Percentiles rank a stretch among this genome's conserved stretches.
phyloP scores from a whole-genome alignment of 169 alveolate species.

The Cryptosporidium sp. region DNA sequence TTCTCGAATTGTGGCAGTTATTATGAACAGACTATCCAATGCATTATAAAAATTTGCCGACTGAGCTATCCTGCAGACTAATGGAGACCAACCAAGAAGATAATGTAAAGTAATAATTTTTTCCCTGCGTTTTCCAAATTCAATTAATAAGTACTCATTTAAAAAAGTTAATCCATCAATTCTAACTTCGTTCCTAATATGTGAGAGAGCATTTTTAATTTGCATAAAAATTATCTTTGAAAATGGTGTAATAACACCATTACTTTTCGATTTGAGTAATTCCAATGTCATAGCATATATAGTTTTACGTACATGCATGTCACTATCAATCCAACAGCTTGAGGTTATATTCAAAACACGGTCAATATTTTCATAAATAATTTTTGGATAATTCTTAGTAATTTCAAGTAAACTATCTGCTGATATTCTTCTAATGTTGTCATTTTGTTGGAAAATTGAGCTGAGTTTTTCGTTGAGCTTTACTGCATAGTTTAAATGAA shows the following conservation, averaged over 20 bases:
- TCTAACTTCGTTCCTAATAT: constrained; percentile 55
- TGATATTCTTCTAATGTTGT: constrained; percentile 28
- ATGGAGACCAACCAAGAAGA: constrained; percentile 54
- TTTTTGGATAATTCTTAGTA: constrained; percentile 28
- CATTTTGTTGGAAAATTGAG: constrained; percentile 50
- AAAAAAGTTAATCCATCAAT: constrained; percentile 49
- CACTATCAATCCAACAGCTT: constrained; percentile 69
- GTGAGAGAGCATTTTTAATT: constrained; percentile 46
- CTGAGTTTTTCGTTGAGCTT: constrained; percentile 46
- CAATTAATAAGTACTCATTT: constrained; percentile 29
- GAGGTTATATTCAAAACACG: constrained; percentile 37
- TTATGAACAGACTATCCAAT: constrained; percentile 17
- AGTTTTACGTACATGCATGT: constrained; percentile 9
- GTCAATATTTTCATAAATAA: constrained; percentile 65
- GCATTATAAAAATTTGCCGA: neutral
- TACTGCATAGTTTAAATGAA: neutral
- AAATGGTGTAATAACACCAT: constrained; percentile 8
- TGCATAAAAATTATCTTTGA: constrained; percentile 42
- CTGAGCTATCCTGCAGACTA: constrained; percentile 49
- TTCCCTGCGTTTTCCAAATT: constrained; percentile 46
- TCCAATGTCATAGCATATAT: constrained; percentile 18
- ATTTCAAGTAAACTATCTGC: constrained; percentile 53
- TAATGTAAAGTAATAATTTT: constrained; percentile 35
- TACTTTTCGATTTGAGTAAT: neutral
- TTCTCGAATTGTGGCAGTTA: constrained; percentile 18